These are phyloP conservation scores for Apostasia ramifera DNA, from an alignment of 106 monocot genomes.

Conservation along the genomic window DNA sequence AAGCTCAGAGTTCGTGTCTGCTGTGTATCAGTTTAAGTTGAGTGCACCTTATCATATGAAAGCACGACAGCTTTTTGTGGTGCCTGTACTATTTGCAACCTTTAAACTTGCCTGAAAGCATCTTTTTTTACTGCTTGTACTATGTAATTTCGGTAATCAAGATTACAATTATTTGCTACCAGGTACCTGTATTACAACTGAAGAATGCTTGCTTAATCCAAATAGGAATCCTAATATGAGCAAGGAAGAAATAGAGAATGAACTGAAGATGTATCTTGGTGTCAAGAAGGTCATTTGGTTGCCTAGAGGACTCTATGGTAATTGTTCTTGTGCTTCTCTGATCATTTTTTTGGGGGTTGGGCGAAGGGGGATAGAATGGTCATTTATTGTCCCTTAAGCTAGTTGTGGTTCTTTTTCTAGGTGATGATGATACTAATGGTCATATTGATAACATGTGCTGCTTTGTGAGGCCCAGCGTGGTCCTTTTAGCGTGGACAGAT, in stretches of 20 bases:
- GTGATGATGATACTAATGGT: constrained; percentile 96
- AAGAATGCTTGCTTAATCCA: constrained; percentile 87
- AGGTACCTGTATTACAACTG: constrained; percentile 98
- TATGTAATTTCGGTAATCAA: too few relatives aligned
- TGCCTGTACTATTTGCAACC: too few relatives aligned
- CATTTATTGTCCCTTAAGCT: too few relatives aligned
- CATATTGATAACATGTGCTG: constrained; percentile 98
- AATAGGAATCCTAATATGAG: constrained; percentile 90
- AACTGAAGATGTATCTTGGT: constrained; percentile 78
- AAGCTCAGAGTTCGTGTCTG: too few relatives aligned
- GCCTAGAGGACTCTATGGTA: constrained; percentile 89
- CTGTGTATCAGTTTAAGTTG: too few relatives aligned
- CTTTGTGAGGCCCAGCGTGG: constrained; percentile 74
- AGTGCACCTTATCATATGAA: too few relatives aligned
- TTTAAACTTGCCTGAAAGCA: too few relatives aligned
- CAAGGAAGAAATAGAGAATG: constrained; percentile 79
- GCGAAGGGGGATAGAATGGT: too few relatives aligned
- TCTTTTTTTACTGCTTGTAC: too few relatives aligned
- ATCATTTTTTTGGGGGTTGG: too few relatives aligned
- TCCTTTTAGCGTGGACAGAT: constrained; percentile 89
- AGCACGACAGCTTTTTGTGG: too few relatives aligned
- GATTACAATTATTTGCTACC: neutral
- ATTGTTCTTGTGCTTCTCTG: neutral
- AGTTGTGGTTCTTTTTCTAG: constrained; percentile 24
- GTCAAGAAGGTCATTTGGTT: constrained; percentile 91